Percentiles rank a stretch among this genome's conserved stretches.
Conservation (phyloP, 495 filamentous ascomycete genomes). For the Rostrohypoxylon terebratum region DNA sequence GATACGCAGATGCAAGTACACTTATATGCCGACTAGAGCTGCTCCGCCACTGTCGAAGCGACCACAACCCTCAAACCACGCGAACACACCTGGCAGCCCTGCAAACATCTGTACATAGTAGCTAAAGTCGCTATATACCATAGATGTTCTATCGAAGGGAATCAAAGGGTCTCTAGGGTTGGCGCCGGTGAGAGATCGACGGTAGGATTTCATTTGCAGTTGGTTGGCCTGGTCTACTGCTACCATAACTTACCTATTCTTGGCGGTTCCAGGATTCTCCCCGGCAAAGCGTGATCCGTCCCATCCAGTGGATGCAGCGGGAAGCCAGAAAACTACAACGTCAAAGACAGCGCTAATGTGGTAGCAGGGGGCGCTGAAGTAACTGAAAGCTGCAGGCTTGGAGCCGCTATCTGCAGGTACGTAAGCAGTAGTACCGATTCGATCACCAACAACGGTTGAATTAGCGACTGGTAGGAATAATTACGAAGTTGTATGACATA, state of each 20-base stretch:
- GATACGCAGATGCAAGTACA: conserved; percentile 13
- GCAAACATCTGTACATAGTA: background rate
- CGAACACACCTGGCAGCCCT: conserved; percentile 20
- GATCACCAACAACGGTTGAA: conserved; percentile 21
- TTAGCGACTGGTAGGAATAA: background rate
- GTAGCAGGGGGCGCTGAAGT: conserved; percentile 12
- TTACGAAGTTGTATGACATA: conserved; percentile 28
- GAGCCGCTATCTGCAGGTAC: conserved; percentile 36
- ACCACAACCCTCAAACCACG: conserved; percentile 20
- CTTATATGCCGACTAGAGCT: conserved; percentile 4
- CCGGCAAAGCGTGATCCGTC: conserved; percentile 10
- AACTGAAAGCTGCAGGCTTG: conserved; percentile 22
- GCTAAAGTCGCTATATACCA: background rate
- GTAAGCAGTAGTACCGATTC: conserved; percentile 33
- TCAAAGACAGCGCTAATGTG: conserved; percentile 32
- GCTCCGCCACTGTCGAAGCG: conserved; percentile 34
- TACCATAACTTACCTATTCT: conserved; percentile 6
- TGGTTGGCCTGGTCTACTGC: conserved; percentile 26
- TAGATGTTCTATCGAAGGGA: conserved; percentile 8
- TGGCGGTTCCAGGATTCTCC: conserved; percentile 31
- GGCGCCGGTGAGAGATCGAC: conserved; percentile 16
- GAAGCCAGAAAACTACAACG: conserved; percentile 19
- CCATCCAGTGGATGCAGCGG: conserved; percentile 34
- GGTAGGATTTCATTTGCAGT: conserved; percentile 10
- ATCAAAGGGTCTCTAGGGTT: background rate